A percentile compares a stretch with the other conserved stretches of the same genome.
phyloP scores from a whole-genome alignment of 768 basidiomycete genomes.

The Dendrothele bispora region DNA sequence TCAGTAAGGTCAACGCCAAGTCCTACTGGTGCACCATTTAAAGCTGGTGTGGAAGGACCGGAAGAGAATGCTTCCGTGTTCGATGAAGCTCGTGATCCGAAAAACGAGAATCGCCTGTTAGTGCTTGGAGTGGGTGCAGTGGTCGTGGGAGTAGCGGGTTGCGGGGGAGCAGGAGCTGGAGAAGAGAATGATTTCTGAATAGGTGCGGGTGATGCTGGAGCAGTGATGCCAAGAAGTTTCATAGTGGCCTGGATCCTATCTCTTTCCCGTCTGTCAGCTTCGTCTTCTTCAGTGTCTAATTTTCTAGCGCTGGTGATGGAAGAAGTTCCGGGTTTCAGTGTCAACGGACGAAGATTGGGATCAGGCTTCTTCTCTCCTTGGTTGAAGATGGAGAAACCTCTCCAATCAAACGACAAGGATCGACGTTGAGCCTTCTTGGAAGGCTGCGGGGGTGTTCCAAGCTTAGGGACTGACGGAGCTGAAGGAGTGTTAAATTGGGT shows the following conservation, averaged over 20 bases:
- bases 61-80: constrained; percentile 49
- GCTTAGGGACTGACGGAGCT: constrained; percentile 18
- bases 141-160: constrained; percentile 17
- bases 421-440: constrained; percentile 56
- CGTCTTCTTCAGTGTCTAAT: constrained; percentile 87
- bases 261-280: constrained; percentile 85
- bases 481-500: constrained; percentile 23
- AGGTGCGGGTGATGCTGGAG: constrained; percentile 46
- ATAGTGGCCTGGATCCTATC: constrained; percentile 88
- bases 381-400: constrained; percentile 69
- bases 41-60: constrained; percentile 26
- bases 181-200: constrained; percentile 41
- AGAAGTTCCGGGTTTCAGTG: constrained; percentile 63
- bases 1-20: constrained; percentile 53
- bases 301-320: constrained; percentile 68
- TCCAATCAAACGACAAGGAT: constrained; percentile 86
- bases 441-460: constrained; percentile 17
- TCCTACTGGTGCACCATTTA: constrained; percentile 26
- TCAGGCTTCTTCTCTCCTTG: constrained; percentile 62
- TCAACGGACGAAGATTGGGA: constrained; percentile 65
- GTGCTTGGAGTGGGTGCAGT: constrained; percentile 30
- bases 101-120: constrained; percentile 69
- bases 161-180: constrained; percentile 28
- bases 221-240: constrained; percentile 92
- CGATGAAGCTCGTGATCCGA: constrained; percentile 50